Percentiles rank a stretch among this genome's conserved stretches.
Conservation (phyloP, 805 yeast genomes). For the Metschnikowia continentalis region DNA sequence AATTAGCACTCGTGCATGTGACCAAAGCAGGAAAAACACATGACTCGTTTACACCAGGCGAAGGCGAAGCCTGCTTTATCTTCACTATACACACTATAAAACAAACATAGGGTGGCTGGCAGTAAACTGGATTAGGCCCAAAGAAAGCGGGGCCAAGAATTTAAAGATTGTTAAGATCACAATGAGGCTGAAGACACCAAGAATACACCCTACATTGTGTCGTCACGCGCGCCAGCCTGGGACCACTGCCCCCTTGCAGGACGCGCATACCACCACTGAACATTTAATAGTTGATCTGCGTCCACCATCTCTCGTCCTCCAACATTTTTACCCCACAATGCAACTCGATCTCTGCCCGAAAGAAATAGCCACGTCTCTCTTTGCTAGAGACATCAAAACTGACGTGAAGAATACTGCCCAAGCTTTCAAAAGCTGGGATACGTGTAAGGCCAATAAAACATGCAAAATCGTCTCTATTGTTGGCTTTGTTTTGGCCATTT, state of each 20-base stretch:
- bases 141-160: background rate
- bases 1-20: background rate
- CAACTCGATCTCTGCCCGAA: slow-evolving; percentile 13
- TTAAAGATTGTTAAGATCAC: background rate
- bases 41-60: background rate
- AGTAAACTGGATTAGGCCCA: background rate
- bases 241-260: slow-evolving; percentile 4
- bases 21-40: background rate
- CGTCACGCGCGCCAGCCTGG: slow-evolving; percentile 1
- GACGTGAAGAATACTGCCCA: slow-evolving; percentile 39
- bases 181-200: background rate
- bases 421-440: slow-evolving; percentile 63
- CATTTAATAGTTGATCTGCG: background rate
- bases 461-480: slow-evolving; percentile 78
- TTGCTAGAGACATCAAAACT: slow-evolving; percentile 4
- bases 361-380: slow-evolving; percentile 5
- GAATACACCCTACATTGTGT: background rate
- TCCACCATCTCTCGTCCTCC: background rate
- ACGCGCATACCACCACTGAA: background rate
- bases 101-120: background rate
- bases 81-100: background rate
- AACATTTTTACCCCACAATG: slow-evolving; percentile 2
- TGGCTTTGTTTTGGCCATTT: slow-evolving; percentile 55
- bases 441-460: slow-evolving; percentile 72
- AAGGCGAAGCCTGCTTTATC: background rate